These are phyloP conservation scores for Aspergillus oerlinghausenensis DNA, from an alignment of 2,329 filamentous ascomycete species.

Conservation along the genomic window DNA sequence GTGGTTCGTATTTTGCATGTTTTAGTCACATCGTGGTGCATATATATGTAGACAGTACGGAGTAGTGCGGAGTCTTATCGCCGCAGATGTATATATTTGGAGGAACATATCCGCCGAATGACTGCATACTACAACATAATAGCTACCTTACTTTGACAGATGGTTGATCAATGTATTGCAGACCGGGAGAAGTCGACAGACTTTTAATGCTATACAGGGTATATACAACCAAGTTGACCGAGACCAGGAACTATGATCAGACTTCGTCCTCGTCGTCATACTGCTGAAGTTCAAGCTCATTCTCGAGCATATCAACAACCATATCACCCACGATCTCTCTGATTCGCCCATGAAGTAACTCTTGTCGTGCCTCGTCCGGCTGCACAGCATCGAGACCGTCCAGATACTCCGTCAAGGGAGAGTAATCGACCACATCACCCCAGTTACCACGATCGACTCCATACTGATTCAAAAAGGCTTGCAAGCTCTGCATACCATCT, in stretches of 20 bases:
- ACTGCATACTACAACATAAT: neutral
- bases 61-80: neutral
- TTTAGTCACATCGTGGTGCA: neutral
- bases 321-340: constrained; percentile 32
- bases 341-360: constrained; percentile 28
- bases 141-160: neutral
- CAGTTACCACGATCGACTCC: constrained; percentile 42
- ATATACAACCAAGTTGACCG: neutral
- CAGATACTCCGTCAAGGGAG: constrained; percentile 34
- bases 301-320: constrained; percentile 32
- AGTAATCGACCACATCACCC: constrained; percentile 32
- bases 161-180: neutral
- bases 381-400: constrained; percentile 26
- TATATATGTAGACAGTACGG: neutral
- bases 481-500: constrained; percentile 31
- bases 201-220: neutral
- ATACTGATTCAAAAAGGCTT: constrained; percentile 33
- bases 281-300: constrained; percentile 32
- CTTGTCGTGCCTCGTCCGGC: constrained; percentile 21
- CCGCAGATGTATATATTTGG: neutral
- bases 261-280: constrained; percentile 18
- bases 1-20: neutral
- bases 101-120: neutral
- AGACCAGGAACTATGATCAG: constrained; percentile 4
- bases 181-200: neutral